Evolutionary conservation across 2,329 filamentous ascomycete genomes (phyloP), one percentile per base, ranked within the genome.

Genomic region (Alternaria tenuissima): DNA sequence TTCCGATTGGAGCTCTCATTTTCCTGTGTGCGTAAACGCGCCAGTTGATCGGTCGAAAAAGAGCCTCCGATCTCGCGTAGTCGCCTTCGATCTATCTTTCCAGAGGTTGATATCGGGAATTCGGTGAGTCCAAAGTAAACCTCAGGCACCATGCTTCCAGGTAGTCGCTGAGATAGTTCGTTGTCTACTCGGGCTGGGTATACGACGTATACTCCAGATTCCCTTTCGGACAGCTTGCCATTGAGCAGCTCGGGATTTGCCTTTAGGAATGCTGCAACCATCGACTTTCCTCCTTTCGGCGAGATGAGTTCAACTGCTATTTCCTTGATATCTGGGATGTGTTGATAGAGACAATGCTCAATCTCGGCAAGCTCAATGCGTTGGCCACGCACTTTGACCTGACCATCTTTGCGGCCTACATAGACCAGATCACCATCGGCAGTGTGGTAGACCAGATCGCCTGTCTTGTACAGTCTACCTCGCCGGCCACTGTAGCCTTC

Each of bases 91-190:
- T 76, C 66, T 4, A 62, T 57, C 48, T 86, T 86, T 0, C 81
- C 78, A 6, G 83, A 84, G 2, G 79, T 71, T 6, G 82, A 67
- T 1, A 79, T 67, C 0, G 83, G 84, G 20, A 85, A 69, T 7
- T 76, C 59, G 22, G 73, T 78, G 32, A 85, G 63, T 0, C 80
- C 76, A 9, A 84, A 79, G 53, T 81, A 84, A 11, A 78, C 77
- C 0, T 75, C 75, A 0, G 83, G 80, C 1, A 81, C 70, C 78
- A 81, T 81, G 61, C 80, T 78, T 9, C 34, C 38, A 2, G 75
- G 74, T 6, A 76, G 41, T 5, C 18, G n/a, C 16, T n/a, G 38
- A 28, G 14, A 18, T 26, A 54, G 28, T 5, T 32, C 22, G 16
- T 34, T 26, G 22, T 34, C 18, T 30, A 30, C 11, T 30, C 9